Evolutionary conservation across 768 basidiomycete species (phyloP), one percentile per base, ranked within the genome.

Genomic region (Dentipellis fragilis): DNA sequence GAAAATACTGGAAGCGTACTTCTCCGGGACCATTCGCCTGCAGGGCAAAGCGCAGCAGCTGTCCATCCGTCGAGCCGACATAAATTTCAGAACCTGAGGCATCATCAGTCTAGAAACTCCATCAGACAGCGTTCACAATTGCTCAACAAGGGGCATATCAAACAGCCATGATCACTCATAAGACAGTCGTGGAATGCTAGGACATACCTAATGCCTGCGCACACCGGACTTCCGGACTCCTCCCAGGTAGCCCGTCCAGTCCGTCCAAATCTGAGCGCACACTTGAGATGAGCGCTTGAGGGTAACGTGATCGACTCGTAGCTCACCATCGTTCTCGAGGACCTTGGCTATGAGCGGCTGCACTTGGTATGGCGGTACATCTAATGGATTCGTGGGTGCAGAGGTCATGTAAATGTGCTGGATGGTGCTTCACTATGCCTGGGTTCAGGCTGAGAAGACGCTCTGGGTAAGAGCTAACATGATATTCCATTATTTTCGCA

Each of bases 51-150:
- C 92, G 84, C 37, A 93, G 71, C 8, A 96, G 75, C 60, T 90
- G 82, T 19, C 93, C 92, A 57, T 93, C 90, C 19, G 84, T 81
- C 58, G 87, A 87, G 11, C 92, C 93, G 11, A 91, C 79, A 61
- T 93, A 94, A 22, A 95, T 79, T 64, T 96, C 93, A 42, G 84
- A 83, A 35, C 85, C 89, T 90, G 52, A 16, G 39, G 35, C 35
- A 17, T 10, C 54, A 56, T 54, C 8, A 52, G 52, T 17, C 51
- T 47, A 57, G 52, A 23, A n/a, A 12, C 17, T 37, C 42, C 42
- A 45, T 16, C 42, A 16, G 14, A 45, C 42, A 29, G 42, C 42
- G 42, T 16, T 29, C 29, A 29, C 29, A 29, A 6, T 3, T 6
- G 29, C 6, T 29, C 29, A 29, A 29, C 29, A 29, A 29, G 29